Base-by-base conservation (phyloP, 305 asterid species). In the Nicotiana rustica region DNA sequence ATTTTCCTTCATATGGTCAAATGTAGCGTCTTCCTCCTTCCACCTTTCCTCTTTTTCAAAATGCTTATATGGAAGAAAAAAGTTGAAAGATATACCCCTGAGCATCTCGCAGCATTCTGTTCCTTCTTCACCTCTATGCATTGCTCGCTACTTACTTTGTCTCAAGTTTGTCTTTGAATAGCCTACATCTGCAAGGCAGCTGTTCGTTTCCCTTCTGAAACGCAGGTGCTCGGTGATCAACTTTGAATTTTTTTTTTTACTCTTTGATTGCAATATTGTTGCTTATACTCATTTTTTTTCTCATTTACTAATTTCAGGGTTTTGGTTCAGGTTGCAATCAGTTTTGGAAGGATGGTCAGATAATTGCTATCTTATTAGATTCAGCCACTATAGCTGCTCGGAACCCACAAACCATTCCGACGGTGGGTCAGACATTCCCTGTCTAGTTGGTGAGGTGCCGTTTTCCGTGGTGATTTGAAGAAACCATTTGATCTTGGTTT, bases 161-260 rank as follows among this genome's bases (percentile, higher is more conserved):
- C 77, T 44, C 61, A 18, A 69, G 17, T 35, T 35, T 67, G 75
- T 67, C 36, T 38, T 38, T 68, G 31, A 67, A 35, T 67, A 35
- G 75, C 75, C 25, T 67, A 67, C 52, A 67, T 41, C 44, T 33
- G 47, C 3, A 10, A 41, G 21, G 47, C 5, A 4, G 2, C 49
- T 35, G 17, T 67, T 36, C 3, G 70, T 10, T 35, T 29, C 35
- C 44, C 70, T 69, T 69, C 14, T 36, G 76, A 36, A 68, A 38
- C 77, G 3, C 77, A 69, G 77, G 57, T 41, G 77, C 44, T 71
- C 59, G 25, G 79, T 25, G 15, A 52, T 52, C 10, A 29, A 75
- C 29, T 47, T 47, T 52, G 29, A 73, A 18, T 56, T 69, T 41
- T 19, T 70, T 52, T 68, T 68, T n/a, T 68, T 41, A 5, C 4